phyloP scores from a whole-genome alignment of 2,329 filamentous ascomycete genomes.

The Venturiaceae sp. region DNA sequence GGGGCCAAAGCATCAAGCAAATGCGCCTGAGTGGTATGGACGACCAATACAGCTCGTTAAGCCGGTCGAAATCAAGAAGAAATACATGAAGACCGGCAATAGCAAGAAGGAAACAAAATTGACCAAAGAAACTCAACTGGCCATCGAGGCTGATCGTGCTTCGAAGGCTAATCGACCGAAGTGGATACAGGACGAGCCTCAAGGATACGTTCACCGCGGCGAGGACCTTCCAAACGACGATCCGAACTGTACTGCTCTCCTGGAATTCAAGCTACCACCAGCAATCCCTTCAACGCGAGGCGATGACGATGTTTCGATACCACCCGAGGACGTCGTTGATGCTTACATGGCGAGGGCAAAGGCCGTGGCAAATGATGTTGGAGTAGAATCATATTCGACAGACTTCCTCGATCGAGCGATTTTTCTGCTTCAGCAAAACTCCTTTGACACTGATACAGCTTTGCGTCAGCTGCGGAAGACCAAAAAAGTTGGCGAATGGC shows the following conservation, averaged over 20 bases:
- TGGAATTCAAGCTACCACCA: constrained; percentile 69
- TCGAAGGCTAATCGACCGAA: constrained; percentile 75
- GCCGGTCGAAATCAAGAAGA: constrained; percentile 74
- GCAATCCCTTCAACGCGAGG: constrained; percentile 36
- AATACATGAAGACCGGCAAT: constrained; percentile 48
- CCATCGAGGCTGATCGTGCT: constrained; percentile 71
- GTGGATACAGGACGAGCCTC: constrained; percentile 87
- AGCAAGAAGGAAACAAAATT: constrained; percentile 69
- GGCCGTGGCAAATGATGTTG: constrained; percentile 53
- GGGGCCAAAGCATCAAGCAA: constrained; percentile 84
- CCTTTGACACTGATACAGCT: constrained; percentile 61
- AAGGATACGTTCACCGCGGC: constrained; percentile 75
- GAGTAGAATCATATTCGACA: constrained; percentile 66
- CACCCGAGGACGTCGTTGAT: constrained; percentile 53
- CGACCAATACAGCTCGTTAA: constrained; percentile 85
- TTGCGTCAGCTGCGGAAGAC: constrained; percentile 60
- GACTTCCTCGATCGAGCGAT: constrained; percentile 83
- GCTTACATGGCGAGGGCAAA: constrained; percentile 67
- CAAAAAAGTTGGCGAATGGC: constrained; percentile 13
- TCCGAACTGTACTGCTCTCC: constrained; percentile 57
- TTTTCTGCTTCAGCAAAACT: constrained; percentile 59
- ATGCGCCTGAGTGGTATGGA: constrained; percentile 76
- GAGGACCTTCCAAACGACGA: constrained; percentile 68
- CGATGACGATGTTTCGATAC: constrained; percentile 30
- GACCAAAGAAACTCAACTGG: constrained; percentile 69